Conservation (phyloP, 1,284 basidiomycete genomes). For the Cutaneotrichosporon cavernicola region DNA sequence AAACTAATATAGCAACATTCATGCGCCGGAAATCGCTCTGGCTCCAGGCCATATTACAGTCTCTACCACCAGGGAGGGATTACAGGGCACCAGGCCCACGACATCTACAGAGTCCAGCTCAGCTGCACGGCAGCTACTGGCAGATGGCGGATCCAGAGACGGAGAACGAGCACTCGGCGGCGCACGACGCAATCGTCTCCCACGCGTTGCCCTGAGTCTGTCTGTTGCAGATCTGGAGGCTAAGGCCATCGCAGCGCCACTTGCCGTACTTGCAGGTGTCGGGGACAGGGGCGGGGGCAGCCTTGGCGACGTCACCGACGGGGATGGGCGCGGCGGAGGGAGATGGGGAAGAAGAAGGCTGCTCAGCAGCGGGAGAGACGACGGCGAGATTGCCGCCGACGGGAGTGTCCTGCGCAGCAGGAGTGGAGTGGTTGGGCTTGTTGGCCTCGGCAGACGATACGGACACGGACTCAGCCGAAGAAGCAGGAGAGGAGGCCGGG, state of each 20-base stretch:
- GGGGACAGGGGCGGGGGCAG: background rate
- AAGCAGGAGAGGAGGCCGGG: background rate
- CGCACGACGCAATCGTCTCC: slow-evolving; percentile 21
- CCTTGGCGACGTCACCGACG: background rate
- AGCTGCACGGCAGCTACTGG: slow-evolving; percentile 4
- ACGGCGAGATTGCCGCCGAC: background rate
- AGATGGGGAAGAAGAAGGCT: background rate
- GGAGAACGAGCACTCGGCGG: slow-evolving; percentile 16
- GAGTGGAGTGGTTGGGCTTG: background rate
- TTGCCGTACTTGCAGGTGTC: slow-evolving; percentile 32
- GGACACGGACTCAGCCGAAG: background rate
- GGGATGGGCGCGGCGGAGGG: background rate
- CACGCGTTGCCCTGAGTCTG: slow-evolving; percentile 18
- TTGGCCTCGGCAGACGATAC: background rate
- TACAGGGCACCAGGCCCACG: background rate
- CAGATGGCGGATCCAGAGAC: slow-evolving; percentile 10
- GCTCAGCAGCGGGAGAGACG: background rate
- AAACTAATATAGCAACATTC: background rate
- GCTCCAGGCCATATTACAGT: background rate
- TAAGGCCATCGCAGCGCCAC: slow-evolving; percentile 35
- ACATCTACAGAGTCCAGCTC: background rate
- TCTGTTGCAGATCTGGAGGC: slow-evolving; percentile 37
- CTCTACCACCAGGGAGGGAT: background rate
- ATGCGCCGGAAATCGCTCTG: background rate
- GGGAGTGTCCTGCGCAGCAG: background rate